phyloP scores from a whole-genome alignment of 2,329 filamentous ascomycete genomes.

The Microsporum audouinii region DNA sequence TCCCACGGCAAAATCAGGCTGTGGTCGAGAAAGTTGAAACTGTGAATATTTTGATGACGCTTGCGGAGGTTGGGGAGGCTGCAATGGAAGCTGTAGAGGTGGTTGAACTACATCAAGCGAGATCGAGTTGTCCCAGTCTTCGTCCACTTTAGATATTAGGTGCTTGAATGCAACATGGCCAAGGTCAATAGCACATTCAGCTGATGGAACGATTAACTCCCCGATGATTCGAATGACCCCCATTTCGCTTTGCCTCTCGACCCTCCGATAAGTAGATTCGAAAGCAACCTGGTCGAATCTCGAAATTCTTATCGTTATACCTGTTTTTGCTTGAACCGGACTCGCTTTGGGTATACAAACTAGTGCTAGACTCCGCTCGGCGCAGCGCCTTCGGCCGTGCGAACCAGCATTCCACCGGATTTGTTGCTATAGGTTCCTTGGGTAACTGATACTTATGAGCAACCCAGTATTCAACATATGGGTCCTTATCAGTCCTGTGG shows the following conservation, averaged over 20 bases:
- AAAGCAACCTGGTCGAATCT: slow-evolving; percentile 27
- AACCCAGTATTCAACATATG: slow-evolving; percentile 21
- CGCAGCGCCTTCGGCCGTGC: slow-evolving; percentile 21
- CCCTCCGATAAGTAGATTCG: slow-evolving; percentile 20
- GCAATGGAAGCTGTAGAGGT: no score
- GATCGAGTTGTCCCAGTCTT: slow-evolving; percentile 27
- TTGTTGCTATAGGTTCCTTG: slow-evolving; percentile 17
- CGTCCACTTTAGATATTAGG: slow-evolving; percentile 33
- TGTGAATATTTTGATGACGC: no score
- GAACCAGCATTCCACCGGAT: slow-evolving; percentile 14
- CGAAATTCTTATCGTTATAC: slow-evolving; percentile 15
- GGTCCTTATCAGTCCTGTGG: slow-evolving; percentile 12
- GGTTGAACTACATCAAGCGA: no score
- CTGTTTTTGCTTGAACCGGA: slow-evolving; percentile 16
- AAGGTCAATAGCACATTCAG: slow-evolving; percentile 22
- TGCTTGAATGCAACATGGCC: slow-evolving; percentile 21
- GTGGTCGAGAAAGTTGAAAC: slow-evolving; percentile 13
- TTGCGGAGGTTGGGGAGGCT: no score
- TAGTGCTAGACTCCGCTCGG: slow-evolving; percentile 15
- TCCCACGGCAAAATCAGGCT: slow-evolving; percentile 24
- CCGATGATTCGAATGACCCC: slow-evolving; percentile 27
- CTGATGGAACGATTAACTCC: slow-evolving; percentile 29
- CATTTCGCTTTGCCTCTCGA: slow-evolving; percentile 18
- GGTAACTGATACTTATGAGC: slow-evolving; percentile 16
- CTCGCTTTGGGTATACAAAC: slow-evolving; percentile 15